phyloP scores from a whole-genome alignment of 352 stramenopile genomes.

The Pythium guiyangense region DNA sequence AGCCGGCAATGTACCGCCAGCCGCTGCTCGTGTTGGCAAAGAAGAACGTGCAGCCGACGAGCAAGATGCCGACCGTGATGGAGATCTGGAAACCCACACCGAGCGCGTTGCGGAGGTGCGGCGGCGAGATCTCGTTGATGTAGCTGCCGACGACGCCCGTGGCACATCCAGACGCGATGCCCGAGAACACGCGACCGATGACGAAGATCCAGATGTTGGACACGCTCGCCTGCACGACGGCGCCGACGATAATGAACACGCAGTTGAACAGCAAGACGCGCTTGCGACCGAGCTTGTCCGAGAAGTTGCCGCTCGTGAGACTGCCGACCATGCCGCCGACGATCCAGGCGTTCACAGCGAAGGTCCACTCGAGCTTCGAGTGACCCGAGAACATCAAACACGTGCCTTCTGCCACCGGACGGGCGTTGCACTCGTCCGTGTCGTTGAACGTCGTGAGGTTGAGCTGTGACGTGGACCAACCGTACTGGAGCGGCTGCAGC shows the following conservation, averaged over 20 bases:
- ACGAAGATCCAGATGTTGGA: slow-evolving; percentile 29
- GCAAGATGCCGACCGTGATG: slow-evolving; percentile 42
- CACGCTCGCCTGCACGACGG: slow-evolving; percentile 20
- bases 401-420: slow-evolving; percentile 18
- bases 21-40: slow-evolving; percentile 39
- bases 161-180: slow-evolving; percentile 30
- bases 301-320: slow-evolving; percentile 21
- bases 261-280: slow-evolving; percentile 23
- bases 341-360: slow-evolving; percentile 34
- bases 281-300: slow-evolving; percentile 31
- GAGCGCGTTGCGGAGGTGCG: slow-evolving; percentile 30
- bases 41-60: slow-evolving; percentile 49
- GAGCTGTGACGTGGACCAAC: slow-evolving; percentile 59
- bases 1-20: too few relatives aligned
- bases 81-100: slow-evolving; percentile 38
- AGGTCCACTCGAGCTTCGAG: slow-evolving; percentile 30
- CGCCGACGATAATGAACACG: slow-evolving; percentile 28
- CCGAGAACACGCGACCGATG: slow-evolving; percentile 28
- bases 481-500: slow-evolving; percentile 42
- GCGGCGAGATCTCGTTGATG: slow-evolving; percentile 48
- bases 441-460: slow-evolving; percentile 43
- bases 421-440: slow-evolving; percentile 22
- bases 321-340: slow-evolving; percentile 38
- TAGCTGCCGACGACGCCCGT: slow-evolving; percentile 23
- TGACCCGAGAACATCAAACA: slow-evolving; percentile 34